Conservation (phyloP, 129 eudicot genomes). For the Chrysanthemum seticuspe region DNA sequence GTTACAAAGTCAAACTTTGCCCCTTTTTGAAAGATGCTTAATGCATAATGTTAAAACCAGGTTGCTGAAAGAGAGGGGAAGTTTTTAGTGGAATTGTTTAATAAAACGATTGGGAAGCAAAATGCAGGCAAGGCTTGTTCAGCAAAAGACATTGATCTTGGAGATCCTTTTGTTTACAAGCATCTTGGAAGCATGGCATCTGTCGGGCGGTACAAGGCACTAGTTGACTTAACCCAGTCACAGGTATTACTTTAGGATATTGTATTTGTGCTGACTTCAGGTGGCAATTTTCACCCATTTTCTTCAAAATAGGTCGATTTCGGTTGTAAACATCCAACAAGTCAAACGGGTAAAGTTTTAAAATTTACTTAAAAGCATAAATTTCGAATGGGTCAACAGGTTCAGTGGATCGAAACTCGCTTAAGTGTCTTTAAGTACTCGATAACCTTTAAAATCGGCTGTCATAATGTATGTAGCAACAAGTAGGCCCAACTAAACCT, state of each 20-base stretch:
- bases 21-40: not conserved
- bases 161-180: conserved; percentile 88
- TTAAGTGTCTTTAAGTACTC: too few relatives aligned
- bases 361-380: too few relatives aligned
- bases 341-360: too few relatives aligned
- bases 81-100: conserved; percentile 63
- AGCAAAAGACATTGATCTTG: conserved; percentile 51
- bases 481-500: too few relatives aligned
- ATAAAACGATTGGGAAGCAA: conserved; percentile 63
- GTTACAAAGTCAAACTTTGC: conserved; percentile 17
- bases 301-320: too few relatives aligned
- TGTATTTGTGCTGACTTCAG: too few relatives aligned
- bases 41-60: conserved; percentile 30
- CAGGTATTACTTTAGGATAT: conserved; percentile 42
- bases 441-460: too few relatives aligned
- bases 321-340: too few relatives aligned
- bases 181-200: conserved; percentile 99
- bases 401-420: too few relatives aligned
- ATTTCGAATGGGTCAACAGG: too few relatives aligned
- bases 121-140: conserved; percentile 69
- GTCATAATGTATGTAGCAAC: too few relatives aligned
- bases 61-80: conserved; percentile 97
- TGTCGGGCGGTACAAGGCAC: conserved; percentile 88
- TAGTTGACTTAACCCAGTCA: conserved; percentile 80
- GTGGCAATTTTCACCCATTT: too few relatives aligned